A percentile compares a stretch with the other conserved stretches of the same genome.
Evolutionary conservation across 805 yeast species (phyloP).

Genomic region (Saturnispora saitoi): DNA sequence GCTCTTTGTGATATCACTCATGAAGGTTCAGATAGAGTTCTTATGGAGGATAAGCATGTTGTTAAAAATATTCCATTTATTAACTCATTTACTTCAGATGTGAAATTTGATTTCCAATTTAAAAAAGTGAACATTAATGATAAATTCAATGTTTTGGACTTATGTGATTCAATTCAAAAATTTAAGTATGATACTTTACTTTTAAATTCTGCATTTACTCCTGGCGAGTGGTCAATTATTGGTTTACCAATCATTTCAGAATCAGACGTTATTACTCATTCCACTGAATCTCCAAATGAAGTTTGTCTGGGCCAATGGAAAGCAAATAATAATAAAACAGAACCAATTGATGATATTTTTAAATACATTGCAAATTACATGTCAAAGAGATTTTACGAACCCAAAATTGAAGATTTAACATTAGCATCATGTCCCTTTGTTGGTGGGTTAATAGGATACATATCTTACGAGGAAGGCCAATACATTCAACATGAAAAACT

Average conservation of each 20-base stretch:
- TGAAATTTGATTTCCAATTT: conserved; percentile 14
- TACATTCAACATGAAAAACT: conserved; percentile 30
- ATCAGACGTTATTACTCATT: conserved; percentile 51
- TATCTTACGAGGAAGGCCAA: conserved; percentile 84
- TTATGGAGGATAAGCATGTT: conserved; percentile 18
- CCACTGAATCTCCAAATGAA: conserved; percentile 34
- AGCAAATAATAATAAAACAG: not conserved
- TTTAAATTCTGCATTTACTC: conserved; percentile 70
- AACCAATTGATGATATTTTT: conserved; percentile 38
- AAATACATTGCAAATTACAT: conserved; percentile 40
- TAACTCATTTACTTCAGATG: conserved; percentile 6
- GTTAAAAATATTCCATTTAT: conserved; percentile 21
- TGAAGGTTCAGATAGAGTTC: conserved; percentile 26
- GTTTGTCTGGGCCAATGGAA: conserved; percentile 28
- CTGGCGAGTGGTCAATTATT: conserved; percentile 84
- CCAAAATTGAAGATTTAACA: conserved; percentile 18
- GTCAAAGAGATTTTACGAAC: conserved; percentile 29
- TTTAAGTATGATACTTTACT: conserved; percentile 42
- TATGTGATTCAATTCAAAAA: conserved; percentile 40
- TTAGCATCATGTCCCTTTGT: conserved; percentile 57
- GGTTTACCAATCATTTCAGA: conserved; percentile 49
- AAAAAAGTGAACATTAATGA: conserved; percentile 7
- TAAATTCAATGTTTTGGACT: conserved; percentile 17
- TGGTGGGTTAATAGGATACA: conserved; percentile 85
- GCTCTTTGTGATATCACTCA: conserved; percentile 13